Evolutionary conservation across 176 grass and related monocot genomes (phyloP).

Genomic region (Bonia amplexicaulis): DNA sequence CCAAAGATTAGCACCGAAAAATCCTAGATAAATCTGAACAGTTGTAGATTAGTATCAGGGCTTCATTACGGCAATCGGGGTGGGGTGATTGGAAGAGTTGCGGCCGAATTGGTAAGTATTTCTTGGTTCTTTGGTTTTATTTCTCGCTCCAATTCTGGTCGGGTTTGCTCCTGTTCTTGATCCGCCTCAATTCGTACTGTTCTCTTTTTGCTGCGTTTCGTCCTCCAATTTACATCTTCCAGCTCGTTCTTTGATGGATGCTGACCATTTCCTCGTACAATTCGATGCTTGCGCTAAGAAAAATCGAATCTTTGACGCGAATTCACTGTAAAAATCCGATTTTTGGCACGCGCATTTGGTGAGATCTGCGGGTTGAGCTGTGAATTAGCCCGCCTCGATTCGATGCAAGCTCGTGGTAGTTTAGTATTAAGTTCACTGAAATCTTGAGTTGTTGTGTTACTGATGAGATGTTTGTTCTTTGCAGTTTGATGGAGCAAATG

Average conservation of each 20-base stretch:
- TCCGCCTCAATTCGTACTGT: not conserved
- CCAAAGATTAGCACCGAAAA: not conserved
- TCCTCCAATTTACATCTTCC: not conserved
- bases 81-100: not conserved
- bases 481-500: conserved; percentile 27
- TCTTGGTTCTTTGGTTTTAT: not conserved
- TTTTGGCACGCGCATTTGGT: not conserved
- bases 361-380: conserved; percentile 17
- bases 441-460: conserved; percentile 9
- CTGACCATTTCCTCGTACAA: not conserved
- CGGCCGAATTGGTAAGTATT: conserved; percentile 9
- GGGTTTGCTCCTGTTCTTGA: not conserved
- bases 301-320: conserved; percentile 31
- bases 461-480: conserved; percentile 4
- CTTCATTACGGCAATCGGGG: not conserved
- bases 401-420: conserved; percentile 3
- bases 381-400: not conserved
- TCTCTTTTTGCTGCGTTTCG: not conserved
- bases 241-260: conserved; percentile 13
- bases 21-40: not conserved
- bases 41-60: not conserved
- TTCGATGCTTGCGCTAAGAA: conserved; percentile 7
- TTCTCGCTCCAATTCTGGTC: not conserved
- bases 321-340: not conserved
- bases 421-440: conserved; percentile 12